A percentile compares a stretch with the other conserved stretches of the same genome.
These are phyloP conservation scores for Globisporangium solare DNA, from an alignment of 352 stramenopile genomes.

Conservation along the genomic window DNA sequence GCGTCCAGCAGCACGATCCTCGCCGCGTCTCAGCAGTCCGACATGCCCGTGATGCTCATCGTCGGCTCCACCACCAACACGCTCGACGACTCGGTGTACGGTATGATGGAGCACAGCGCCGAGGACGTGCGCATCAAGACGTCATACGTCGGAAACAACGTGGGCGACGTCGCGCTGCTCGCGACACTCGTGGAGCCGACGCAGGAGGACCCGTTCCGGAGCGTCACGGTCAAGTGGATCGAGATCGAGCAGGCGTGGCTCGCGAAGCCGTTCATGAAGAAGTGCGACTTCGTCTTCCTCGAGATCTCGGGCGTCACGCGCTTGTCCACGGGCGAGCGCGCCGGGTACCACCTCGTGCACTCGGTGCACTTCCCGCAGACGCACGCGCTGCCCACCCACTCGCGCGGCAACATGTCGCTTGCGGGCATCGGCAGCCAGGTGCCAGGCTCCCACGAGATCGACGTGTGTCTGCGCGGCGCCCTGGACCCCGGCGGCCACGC, in stretches of 20 bases:
- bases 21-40: not conserved
- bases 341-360: conserved; percentile 34
- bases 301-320: conserved; percentile 23
- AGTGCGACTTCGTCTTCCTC: conserved; percentile 28
- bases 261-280: conserved; percentile 21
- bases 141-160: conserved; percentile 39
- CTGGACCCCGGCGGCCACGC: conserved; percentile 26
- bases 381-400: not conserved
- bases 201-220: conserved; percentile 23
- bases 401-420: conserved; percentile 36
- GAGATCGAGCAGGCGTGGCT: conserved; percentile 23
- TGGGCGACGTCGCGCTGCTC: conserved; percentile 38
- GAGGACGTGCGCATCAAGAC: conserved; percentile 31
- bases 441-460: conserved; percentile 22
- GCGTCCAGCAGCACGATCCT: conserved; percentile 1
- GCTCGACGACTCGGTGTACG: conserved; percentile 42
- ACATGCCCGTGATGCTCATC: conserved; percentile 21
- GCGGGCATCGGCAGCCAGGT: conserved; percentile 40
- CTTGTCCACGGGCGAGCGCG: conserved; percentile 19
- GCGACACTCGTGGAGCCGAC: conserved; percentile 24
- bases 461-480: conserved; percentile 39
- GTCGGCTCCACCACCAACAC: conserved; percentile 26
- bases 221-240: conserved; percentile 33
- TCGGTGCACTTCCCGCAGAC: conserved; percentile 24
- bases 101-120: conserved; percentile 24